Evolutionary conservation across 257 asterid genomes (phyloP), one percentile per base, ranked within the genome.

Genomic region (Henckelia pumila): DNA sequence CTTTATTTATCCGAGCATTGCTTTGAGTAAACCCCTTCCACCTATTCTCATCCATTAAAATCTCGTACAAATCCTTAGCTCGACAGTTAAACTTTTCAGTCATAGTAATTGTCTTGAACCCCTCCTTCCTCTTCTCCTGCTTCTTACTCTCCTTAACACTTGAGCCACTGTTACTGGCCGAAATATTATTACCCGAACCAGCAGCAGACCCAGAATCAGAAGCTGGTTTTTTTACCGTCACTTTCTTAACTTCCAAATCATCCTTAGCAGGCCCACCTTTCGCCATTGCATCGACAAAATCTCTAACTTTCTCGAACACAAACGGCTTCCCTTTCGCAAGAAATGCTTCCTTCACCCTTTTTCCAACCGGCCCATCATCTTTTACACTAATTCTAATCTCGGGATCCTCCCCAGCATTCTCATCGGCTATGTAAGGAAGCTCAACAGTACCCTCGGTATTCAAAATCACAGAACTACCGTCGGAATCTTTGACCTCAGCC

Each of bases 21-120:
- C 99, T 93, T 80, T 85, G 95, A 0, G 97, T 85, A 63, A 93
- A 93, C 9, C 99, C 99, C 63, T 78, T 93, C 99, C 99, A 93
- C 82, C 99, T 84, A 76, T 88, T 93, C 77, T 93, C 99, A 78
- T 93, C 99, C 96, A 90, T 86, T 70, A 93, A 71, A 24, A 90
- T 93, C 83, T 93, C 99, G 73, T 63, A 94, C 88, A 94, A 70
- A 79, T 87, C 88, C 80, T 72, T 83, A 3, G 95, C 91, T 64
- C 97, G 57, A 61, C 95, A 94, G 58, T 79, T 84, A 58, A 91
- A 94, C 81, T 87, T 94, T 82, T 91, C 97, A 0, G 80, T 86
- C 99, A 94, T 86, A 0, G 86, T 80, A 22, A 94, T 88, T 22
- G 91, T 88, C 89, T 94, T 94, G 75, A 94, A 94, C 30, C 99